Conservation (phyloP, 306 rosid species). For the Corylus heterophylla region DNA sequence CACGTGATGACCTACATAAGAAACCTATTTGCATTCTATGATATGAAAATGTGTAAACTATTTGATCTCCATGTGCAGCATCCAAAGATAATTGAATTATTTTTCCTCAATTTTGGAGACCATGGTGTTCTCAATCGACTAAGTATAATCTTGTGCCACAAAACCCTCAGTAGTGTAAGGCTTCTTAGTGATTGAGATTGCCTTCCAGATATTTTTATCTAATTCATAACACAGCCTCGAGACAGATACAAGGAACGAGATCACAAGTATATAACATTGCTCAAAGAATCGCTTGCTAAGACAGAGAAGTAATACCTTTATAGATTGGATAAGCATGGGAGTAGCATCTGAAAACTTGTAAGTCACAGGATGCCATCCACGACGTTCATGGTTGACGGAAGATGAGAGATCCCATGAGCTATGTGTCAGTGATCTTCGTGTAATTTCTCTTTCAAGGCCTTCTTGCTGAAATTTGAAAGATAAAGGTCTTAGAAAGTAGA, state of each 20-base stretch:
- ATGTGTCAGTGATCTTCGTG: conserved; percentile 83
- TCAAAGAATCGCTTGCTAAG: background rate
- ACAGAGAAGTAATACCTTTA: conserved; percentile 54
- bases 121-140: background rate
- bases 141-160: background rate
- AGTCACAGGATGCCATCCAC: conserved; percentile 96
- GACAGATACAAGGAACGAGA: background rate
- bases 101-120: background rate
- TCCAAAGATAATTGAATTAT: background rate
- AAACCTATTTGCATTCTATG: background rate
- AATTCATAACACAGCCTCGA: background rate
- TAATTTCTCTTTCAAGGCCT: conserved; percentile 77
- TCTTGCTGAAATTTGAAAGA: conserved; percentile 59
- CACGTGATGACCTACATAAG: background rate
- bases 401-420: conserved; percentile 89
- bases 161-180: background rate
- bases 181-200: background rate
- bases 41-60: background rate
- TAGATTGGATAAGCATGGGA: conserved; percentile 66
- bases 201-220: background rate
- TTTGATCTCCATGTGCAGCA: background rate
- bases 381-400: conserved; percentile 68
- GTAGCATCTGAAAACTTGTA: conserved; percentile 95
- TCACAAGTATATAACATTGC: background rate
- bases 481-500: conserved; percentile 17